Conservation (phyloP, 2,329 filamentous ascomycete species). For the Aureobasidium lini region DNA sequence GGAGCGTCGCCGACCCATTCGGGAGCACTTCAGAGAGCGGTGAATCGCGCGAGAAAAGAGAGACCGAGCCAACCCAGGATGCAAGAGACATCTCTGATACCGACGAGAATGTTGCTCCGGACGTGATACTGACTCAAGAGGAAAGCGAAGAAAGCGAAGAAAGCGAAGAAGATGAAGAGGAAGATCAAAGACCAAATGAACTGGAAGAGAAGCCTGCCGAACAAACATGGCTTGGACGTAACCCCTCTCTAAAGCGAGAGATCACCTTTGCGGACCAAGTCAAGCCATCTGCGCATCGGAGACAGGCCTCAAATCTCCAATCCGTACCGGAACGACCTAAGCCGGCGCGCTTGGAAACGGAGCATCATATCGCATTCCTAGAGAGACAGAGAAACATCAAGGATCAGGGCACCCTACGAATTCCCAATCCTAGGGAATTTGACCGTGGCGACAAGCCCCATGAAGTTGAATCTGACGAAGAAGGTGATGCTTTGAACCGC, state of each 20-base stretch:
- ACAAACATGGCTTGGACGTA: conserved; percentile 22
- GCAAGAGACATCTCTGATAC: neutral
- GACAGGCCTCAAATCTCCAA: conserved; percentile 31
- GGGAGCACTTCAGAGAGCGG: conserved; percentile 9
- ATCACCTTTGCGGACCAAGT: conserved; percentile 66
- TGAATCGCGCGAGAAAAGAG: conserved; percentile 18
- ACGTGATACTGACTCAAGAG: conserved; percentile 24
- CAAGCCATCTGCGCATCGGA: conserved; percentile 38
- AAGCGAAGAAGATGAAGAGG: conserved; percentile 17
- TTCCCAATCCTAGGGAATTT: conserved; percentile 85
- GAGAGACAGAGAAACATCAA: conserved; percentile 69
- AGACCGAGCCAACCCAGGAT: neutral
- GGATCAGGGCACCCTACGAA: conserved; percentile 69
- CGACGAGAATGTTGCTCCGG: conserved; percentile 19
- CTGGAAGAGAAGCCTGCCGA: conserved; percentile 1
- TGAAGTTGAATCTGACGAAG: conserved; percentile 41
- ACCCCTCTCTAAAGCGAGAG: conserved; percentile 31
- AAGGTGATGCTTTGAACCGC: conserved; percentile 25
- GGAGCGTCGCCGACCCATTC: neutral
- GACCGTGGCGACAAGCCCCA: conserved; percentile 72
- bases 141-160: conserved; percentile 29
- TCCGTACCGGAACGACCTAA: conserved; percentile 41
- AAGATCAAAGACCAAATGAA: conserved; percentile 7
- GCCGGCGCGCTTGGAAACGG: conserved; percentile 49
- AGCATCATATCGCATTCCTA: conserved; percentile 81